Evolutionary conservation across 257 asterid genomes (phyloP).

Genomic region (Salvia rosmarinus): DNA sequence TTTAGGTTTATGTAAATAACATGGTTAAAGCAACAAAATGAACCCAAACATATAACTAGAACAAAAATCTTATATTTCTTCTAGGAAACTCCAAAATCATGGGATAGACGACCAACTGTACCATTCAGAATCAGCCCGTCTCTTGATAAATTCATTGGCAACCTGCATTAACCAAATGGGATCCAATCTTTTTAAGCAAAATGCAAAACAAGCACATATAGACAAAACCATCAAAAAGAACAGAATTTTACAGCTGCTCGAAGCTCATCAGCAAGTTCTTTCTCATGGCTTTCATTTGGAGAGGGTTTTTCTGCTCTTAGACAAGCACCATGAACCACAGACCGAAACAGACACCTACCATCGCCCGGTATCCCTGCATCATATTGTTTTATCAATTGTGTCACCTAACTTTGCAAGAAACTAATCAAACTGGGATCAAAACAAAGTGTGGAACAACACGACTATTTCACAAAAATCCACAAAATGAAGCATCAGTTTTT

Average conservation of each 20-base stretch:
- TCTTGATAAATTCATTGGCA: constrained; percentile 70
- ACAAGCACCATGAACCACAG: constrained; percentile 72
- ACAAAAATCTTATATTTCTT: not conserved
- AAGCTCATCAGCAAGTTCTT: constrained; percentile 78
- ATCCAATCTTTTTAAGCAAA: constrained; percentile 6
- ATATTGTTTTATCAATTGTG: constrained; percentile 7
- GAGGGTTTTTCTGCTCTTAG: constrained; percentile 62
- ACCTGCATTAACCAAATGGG: constrained; percentile 49
- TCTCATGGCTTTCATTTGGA: constrained; percentile 57
- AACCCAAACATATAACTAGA: not conserved
- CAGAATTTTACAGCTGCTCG: constrained; percentile 51
- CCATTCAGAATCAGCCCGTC: constrained; percentile 73
- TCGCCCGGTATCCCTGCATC: constrained; percentile 73
- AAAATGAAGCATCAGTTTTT: constrained; percentile 16
- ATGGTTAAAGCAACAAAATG: too few relatives aligned
- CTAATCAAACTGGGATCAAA: not conserved
- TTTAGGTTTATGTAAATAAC: too few relatives aligned
- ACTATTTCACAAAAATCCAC: not conserved
- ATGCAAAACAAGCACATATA: constrained; percentile 23
- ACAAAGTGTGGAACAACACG: not conserved
- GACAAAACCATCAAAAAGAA: not conserved
- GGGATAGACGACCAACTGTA: constrained; percentile 24
- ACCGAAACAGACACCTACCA: constrained; percentile 80
- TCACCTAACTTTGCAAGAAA: constrained; percentile 11
- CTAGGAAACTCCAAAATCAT: not conserved